Evolutionary conservation across 73 alveolate genomes (phyloP).

Genomic region (Halteria grandinella): DNA sequence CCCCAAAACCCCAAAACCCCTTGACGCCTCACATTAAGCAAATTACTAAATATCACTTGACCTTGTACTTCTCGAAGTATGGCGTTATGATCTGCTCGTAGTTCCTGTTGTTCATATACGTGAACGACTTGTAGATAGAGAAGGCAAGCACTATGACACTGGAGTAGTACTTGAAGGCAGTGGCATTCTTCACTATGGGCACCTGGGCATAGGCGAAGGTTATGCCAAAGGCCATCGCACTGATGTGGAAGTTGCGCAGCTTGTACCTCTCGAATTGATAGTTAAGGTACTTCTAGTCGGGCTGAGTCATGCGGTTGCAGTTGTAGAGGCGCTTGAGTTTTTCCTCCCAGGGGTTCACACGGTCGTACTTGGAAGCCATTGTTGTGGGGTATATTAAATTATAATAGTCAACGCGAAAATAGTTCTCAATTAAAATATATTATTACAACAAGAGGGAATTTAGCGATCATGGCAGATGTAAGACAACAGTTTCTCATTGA

Average conservation of each 20-base stretch:
- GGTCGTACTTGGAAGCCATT: slow-evolving; percentile 51
- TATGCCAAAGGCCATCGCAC: slow-evolving; percentile 1
- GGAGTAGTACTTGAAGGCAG: slow-evolving; percentile 49
- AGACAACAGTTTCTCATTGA: too few species aligned
- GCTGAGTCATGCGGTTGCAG: slow-evolving; percentile 41
- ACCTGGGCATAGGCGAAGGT: not conserved
- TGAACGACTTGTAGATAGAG: not conserved
- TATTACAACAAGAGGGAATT: not conserved
- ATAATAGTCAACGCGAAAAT: slow-evolving; percentile 10
- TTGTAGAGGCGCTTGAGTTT: slow-evolving; percentile 52
- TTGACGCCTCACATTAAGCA: too few species aligned
- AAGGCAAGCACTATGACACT: not conserved
- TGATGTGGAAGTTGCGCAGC: not conserved
- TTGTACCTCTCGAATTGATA: slow-evolving; percentile 50
- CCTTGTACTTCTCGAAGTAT: slow-evolving; percentile 57
- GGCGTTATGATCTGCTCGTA: slow-evolving; percentile 37
- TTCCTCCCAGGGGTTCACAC: slow-evolving; percentile 60
- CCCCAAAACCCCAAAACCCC: too few species aligned
- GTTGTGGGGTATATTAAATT: not conserved
- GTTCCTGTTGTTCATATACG: slow-evolving; percentile 6
- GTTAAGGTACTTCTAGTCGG: slow-evolving; percentile 44
- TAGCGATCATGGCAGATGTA: not conserved
- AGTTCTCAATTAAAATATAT: not conserved
- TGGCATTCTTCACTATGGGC: slow-evolving; percentile 34
- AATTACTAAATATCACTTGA: too few species aligned